Conservation (phyloP, 768 basidiomycete genomes). For the Termitomyces sp. region DNA sequence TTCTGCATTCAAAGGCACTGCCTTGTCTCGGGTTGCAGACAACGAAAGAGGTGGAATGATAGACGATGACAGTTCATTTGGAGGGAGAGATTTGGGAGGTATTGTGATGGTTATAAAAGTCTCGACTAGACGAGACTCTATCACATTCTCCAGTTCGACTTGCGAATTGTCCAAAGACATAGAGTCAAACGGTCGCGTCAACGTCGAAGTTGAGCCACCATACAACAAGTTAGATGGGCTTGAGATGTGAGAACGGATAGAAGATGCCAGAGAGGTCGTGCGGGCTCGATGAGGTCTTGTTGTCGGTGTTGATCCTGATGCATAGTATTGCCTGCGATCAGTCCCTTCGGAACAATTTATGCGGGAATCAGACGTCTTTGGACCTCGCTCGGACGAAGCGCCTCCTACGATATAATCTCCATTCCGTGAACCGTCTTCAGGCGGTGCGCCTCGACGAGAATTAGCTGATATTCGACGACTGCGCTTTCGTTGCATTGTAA, state of each 20-base stretch:
- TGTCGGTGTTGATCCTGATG: constrained; percentile 24
- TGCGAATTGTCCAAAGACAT: constrained; percentile 62
- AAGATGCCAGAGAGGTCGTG: constrained; percentile 52
- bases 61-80: neutral
- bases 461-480: constrained; percentile 54
- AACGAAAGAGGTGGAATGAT: constrained; percentile 3
- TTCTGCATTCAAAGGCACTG: constrained; percentile 13
- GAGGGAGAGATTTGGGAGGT: constrained; percentile 13
- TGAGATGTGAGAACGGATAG: constrained; percentile 27
- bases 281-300: constrained; percentile 37
- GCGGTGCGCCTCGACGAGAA: constrained; percentile 43
- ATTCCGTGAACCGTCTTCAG: constrained; percentile 37
- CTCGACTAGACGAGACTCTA: constrained; percentile 70
- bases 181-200: constrained; percentile 19
- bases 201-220: constrained; percentile 16
- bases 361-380: constrained; percentile 42
- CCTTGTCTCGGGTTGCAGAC: neutral
- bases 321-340: constrained; percentile 7
- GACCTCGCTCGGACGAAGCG: constrained; percentile 26
- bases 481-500: constrained; percentile 52
- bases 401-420: constrained; percentile 15
- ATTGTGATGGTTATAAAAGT: constrained; percentile 63
- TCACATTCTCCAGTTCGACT: constrained; percentile 59
- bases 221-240: constrained; percentile 13
- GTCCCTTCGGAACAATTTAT: constrained; percentile 27